Conservation (phyloP, 2,329 filamentous ascomycete genomes). For the Verticillium zaregamsianum region DNA sequence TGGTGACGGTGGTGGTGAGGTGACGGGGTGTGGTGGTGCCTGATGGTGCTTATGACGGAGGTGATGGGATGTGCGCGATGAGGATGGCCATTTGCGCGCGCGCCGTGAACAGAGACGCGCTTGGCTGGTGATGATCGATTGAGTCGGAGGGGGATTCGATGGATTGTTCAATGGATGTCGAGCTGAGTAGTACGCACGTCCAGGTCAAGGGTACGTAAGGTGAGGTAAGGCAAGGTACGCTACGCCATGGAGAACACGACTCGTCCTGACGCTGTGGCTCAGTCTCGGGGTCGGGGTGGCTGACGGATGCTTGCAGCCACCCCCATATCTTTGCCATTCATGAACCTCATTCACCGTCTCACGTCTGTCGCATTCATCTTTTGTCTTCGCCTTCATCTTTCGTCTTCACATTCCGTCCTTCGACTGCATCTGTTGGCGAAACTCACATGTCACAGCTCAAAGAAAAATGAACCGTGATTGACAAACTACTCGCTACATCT, state of each 20-base stretch:
- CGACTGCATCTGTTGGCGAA: too few relatives aligned
- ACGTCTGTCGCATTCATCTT: too few relatives aligned
- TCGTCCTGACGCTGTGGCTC: background rate
- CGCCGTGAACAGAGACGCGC: background rate
- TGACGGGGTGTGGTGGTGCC: background rate
- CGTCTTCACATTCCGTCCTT: too few relatives aligned
- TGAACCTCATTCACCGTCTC: too few relatives aligned
- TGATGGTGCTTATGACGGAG: background rate
- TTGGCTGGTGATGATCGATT: background rate
- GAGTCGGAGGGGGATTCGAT: background rate
- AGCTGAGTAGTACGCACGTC: background rate
- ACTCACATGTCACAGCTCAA: too few relatives aligned
- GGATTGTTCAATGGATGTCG: background rate
- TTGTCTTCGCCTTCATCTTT: too few relatives aligned
- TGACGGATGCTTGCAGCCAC: background rate
- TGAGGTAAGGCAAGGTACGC: too few relatives aligned
- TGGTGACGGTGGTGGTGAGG: constrained; percentile 22
- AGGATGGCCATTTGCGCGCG: background rate
- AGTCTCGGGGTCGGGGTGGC: background rate
- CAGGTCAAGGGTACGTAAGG: too few relatives aligned
- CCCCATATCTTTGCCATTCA: too few relatives aligned
- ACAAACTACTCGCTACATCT: too few relatives aligned
- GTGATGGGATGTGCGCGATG: background rate
- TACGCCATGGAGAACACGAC: background rate
- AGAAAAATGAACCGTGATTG: too few relatives aligned